Conservation (phyloP, 176 grass and related monocot species). For the Oryza coarctata region DNA sequence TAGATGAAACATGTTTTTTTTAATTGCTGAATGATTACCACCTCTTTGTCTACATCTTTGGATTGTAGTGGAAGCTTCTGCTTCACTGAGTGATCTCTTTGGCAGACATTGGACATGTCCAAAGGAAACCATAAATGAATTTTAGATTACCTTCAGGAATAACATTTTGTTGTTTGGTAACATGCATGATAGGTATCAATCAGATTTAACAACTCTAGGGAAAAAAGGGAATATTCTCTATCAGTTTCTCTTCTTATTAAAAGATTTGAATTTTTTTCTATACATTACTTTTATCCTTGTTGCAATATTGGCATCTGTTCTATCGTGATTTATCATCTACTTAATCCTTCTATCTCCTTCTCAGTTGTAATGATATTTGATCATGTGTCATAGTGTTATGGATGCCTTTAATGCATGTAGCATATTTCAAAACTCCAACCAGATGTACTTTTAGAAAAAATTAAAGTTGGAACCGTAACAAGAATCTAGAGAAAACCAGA, state of each 20-base stretch:
- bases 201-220: neutral
- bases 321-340: constrained; percentile 15
- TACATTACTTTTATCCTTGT: constrained; percentile 2
- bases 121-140: constrained; percentile 8
- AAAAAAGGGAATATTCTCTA: constrained; percentile 13
- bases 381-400: constrained; percentile 9
- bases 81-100: neutral
- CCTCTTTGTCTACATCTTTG: constrained; percentile 11
- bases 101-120: constrained; percentile 8
- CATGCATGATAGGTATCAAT: constrained; percentile 8
- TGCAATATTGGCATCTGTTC: constrained; percentile 47
- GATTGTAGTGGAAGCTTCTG: neutral
- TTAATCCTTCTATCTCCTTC: neutral
- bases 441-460: constrained; percentile 16
- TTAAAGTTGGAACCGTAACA: neutral
- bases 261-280: constrained; percentile 22
- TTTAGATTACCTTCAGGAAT: neutral
- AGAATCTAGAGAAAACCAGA: constrained; percentile 28
- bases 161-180: constrained; percentile 6
- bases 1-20: neutral
- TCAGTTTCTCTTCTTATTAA: constrained; percentile 15
- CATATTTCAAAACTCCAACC: constrained; percentile 35
- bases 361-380: constrained; percentile 16
- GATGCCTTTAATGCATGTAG: constrained; percentile 22
- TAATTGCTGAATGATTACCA: neutral